phyloP scores from a whole-genome alignment of 1,284 basidiomycete species.

The Sporisorium exsertum region DNA sequence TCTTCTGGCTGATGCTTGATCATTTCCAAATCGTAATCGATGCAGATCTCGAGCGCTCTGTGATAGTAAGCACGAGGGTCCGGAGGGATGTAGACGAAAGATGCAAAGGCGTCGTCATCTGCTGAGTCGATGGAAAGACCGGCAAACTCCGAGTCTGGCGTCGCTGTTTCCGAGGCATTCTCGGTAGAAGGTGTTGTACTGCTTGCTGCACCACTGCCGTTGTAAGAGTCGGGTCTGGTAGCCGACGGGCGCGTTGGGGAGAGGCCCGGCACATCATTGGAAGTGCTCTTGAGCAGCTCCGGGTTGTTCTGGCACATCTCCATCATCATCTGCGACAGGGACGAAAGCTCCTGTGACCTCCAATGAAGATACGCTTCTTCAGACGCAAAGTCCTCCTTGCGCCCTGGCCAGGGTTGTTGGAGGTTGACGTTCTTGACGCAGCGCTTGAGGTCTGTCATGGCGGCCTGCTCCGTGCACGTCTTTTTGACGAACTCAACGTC shows the following conservation, averaged over 20 bases:
- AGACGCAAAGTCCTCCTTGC: slow-evolving; percentile 87
- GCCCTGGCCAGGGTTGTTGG: slow-evolving; percentile 83
- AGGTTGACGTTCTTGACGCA: slow-evolving; percentile 91
- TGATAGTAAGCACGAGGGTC: slow-evolving; percentile 87
- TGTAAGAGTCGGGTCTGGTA: slow-evolving; percentile 29
- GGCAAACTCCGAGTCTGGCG: slow-evolving; percentile 38
- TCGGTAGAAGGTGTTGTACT: slow-evolving; percentile 21
- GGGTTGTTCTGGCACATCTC: slow-evolving; percentile 88
- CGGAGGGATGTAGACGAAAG: slow-evolving; percentile 87
- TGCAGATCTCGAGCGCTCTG: slow-evolving; percentile 83
- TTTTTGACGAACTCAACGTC: slow-evolving; percentile 80
- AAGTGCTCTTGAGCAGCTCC: slow-evolving; percentile 80
- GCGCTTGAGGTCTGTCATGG: slow-evolving; percentile 74
- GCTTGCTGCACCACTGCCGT: slow-evolving; percentile 7
- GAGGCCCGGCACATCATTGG: slow-evolving; percentile 34
- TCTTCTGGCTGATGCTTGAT: slow-evolving; percentile 92
- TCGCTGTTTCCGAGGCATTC: slow-evolving; percentile 12
- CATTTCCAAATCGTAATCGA: slow-evolving; percentile 86
- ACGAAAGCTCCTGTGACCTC: slow-evolving; percentile 83
- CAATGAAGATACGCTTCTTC: slow-evolving; percentile 83
- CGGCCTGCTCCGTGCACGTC: slow-evolving; percentile 77
- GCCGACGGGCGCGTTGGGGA: slow-evolving; percentile 14
- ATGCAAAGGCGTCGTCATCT: slow-evolving; percentile 55
- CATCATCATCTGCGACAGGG: slow-evolving; percentile 87
- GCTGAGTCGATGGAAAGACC: slow-evolving; percentile 26